phyloP scores from a whole-genome alignment of 768 basidiomycete species.

The Hygrocybe coccinea region DNA sequence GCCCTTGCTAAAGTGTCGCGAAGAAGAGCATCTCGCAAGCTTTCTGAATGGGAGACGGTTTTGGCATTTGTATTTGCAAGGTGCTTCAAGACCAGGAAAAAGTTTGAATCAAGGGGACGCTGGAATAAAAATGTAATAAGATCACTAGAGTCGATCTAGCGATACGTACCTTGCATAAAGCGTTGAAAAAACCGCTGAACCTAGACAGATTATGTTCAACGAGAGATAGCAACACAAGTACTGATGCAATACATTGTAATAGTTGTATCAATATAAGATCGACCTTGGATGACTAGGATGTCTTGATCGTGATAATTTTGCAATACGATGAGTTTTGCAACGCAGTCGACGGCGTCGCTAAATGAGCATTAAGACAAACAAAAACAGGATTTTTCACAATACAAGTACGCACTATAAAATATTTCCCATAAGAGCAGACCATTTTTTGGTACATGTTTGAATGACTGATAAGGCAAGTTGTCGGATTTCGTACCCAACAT shows the following conservation, averaged over 20 bases:
- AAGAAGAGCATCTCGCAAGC: conserved; percentile 47
- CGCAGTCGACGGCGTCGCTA: conserved; percentile 53
- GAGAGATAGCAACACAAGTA: neutral
- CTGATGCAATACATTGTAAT: conserved; percentile 40
- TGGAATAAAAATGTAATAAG: conserved; percentile 19
- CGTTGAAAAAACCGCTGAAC: conserved; percentile 49
- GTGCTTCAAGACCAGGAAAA: conserved; percentile 52
- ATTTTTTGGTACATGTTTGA: conserved; percentile 60
- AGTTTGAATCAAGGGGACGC: conserved; percentile 43
- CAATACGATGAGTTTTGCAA: conserved; percentile 43
- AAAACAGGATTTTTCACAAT: neutral
- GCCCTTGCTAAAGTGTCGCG: conserved; percentile 50
- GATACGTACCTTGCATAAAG: conserved; percentile 50
- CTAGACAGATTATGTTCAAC: conserved; percentile 29
- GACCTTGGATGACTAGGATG: conserved; percentile 52
- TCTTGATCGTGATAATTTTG: conserved; percentile 53
- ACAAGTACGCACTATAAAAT: conserved; percentile 48
- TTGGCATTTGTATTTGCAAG: conserved; percentile 38
- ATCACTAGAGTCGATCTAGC: neutral
- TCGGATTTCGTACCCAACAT: conserved; percentile 62
- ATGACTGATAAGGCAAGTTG: conserved; percentile 58
- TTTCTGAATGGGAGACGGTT: conserved; percentile 23
- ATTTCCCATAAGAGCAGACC: conserved; percentile 47
- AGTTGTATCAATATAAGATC: conserved; percentile 48
- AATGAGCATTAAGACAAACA: neutral